Conservation (phyloP, 1,284 basidiomycete genomes). For the Boletus semigastroideus region DNA sequence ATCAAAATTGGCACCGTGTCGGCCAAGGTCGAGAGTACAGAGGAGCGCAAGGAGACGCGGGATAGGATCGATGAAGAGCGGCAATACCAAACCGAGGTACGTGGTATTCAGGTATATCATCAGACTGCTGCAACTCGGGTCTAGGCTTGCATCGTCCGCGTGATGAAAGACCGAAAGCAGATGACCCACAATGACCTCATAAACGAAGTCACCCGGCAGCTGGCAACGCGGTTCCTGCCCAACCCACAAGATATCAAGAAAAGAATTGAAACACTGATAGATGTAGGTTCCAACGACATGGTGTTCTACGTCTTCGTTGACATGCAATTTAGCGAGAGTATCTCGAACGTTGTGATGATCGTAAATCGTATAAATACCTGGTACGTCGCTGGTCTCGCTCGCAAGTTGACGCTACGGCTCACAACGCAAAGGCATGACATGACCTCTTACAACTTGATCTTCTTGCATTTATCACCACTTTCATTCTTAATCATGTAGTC, state of each 20-base stretch:
- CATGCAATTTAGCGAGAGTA: constrained; percentile 64
- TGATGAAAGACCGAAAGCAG: constrained; percentile 96
- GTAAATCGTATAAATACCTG: constrained; percentile 81
- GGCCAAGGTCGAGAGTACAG: constrained; percentile 79
- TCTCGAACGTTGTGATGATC: constrained; percentile 75
- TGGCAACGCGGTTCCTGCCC: constrained; percentile 84
- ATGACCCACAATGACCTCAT: constrained; percentile 90
- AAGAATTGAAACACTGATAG: constrained; percentile 91
- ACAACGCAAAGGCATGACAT: constrained; percentile 29
- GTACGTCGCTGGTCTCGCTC: constrained; percentile 33
- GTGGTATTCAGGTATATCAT: constrained; percentile 3
- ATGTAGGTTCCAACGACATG: constrained; percentile 51
- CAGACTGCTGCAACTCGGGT: constrained; percentile 1
- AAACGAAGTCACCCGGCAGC: constrained; percentile 87
- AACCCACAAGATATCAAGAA: constrained; percentile 89
- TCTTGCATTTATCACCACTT: not conserved
- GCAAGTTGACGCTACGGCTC: not conserved
- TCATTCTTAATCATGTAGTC: constrained; percentile 2
- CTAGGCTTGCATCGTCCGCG: constrained; percentile 93
- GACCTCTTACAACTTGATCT: constrained; percentile 6
- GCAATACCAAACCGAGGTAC: constrained; percentile 85
- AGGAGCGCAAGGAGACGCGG: constrained; percentile 90
- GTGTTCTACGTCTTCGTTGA: constrained; percentile 2
- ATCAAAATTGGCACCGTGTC: constrained; percentile 95
- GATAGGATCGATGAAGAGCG: constrained; percentile 93